A percentile compares a stretch with the other conserved stretches of the same genome.
phyloP scores from a whole-genome alignment of 2,329 filamentous ascomycete species.

The Nannizziopsis barbatae region DNA sequence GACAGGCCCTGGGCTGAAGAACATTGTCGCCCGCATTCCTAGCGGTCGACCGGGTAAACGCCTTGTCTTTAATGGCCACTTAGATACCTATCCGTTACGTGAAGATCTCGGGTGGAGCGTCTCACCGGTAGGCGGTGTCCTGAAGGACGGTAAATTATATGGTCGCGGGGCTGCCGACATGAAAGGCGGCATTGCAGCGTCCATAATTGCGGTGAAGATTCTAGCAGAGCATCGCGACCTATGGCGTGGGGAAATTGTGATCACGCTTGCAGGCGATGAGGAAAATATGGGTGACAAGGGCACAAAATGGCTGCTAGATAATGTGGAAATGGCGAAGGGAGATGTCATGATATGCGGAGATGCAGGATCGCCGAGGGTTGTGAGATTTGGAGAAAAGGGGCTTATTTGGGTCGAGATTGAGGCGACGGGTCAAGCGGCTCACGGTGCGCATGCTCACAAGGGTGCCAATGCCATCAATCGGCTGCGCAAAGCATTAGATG shows the following conservation, averaged over 20 bases:
- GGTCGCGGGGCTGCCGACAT: slow-evolving; percentile 13
- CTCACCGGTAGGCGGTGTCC: slow-evolving; percentile 4
- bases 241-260: slow-evolving; percentile 13
- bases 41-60: slow-evolving; percentile 13
- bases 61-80: slow-evolving; percentile 13
- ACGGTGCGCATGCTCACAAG: slow-evolving; percentile 12
- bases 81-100: slow-evolving; percentile 12
- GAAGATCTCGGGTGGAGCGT: slow-evolving; percentile 8
- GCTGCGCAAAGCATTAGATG: slow-evolving; percentile 12
- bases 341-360: slow-evolving; percentile 14
- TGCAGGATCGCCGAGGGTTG: slow-evolving; percentile 8
- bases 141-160: slow-evolving; percentile 11
- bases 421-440: slow-evolving; percentile 10
- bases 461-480: slow-evolving; percentile 12
- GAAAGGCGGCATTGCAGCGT: slow-evolving; percentile 13
- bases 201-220: slow-evolving; percentile 10
- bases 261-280: slow-evolving; percentile 13
- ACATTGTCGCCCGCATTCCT: slow-evolving; percentile 11
- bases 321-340: slow-evolving; percentile 7
- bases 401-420: slow-evolving; percentile 13
- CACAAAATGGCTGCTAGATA: slow-evolving; percentile 12
- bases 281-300: slow-evolving; percentile 11
- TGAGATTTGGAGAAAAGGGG: slow-evolving; percentile 14
- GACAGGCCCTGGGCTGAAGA: slow-evolving; percentile 5
- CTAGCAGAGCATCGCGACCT: slow-evolving; percentile 10